Conservation (phyloP, 2,329 filamentous ascomycete genomes). For the Colletotrichum salicis region DNA sequence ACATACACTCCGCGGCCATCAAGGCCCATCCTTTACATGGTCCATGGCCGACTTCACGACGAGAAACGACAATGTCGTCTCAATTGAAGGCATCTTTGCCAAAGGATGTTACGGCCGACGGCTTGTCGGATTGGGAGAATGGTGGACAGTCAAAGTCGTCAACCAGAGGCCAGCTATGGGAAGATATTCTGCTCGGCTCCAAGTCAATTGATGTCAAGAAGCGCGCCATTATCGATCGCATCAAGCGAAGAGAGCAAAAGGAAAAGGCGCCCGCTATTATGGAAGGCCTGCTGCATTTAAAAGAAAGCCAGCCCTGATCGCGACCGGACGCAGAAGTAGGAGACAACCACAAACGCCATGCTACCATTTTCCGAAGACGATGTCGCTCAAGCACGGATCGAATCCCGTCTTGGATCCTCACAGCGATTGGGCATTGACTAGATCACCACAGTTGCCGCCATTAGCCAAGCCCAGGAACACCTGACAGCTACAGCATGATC, state of each 20-base stretch:
- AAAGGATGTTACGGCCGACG: slow-evolving; percentile 47
- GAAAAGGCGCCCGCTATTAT: slow-evolving; percentile 22
- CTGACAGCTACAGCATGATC: background rate
- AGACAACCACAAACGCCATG: background rate
- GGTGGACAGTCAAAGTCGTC: slow-evolving; percentile 40
- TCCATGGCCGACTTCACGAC: slow-evolving; percentile 51
- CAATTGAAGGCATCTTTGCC: slow-evolving; percentile 54
- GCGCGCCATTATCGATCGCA: slow-evolving; percentile 27
- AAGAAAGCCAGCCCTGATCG: background rate
- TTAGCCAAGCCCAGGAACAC: background rate
- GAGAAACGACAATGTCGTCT: slow-evolving; percentile 45
- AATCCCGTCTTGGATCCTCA: background rate
- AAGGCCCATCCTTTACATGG: slow-evolving; percentile 49
- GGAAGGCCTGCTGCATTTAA: slow-evolving; percentile 32
- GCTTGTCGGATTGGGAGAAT: slow-evolving; percentile 57
- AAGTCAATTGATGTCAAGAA: slow-evolving; percentile 27
- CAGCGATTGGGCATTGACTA: background rate
- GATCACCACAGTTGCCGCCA: background rate
- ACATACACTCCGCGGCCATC: slow-evolving; percentile 52
- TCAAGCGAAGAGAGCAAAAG: background rate
- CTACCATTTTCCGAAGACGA: background rate
- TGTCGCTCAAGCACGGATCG: background rate
- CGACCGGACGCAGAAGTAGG: background rate
- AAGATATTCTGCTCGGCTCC: slow-evolving; percentile 36
- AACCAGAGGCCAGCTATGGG: slow-evolving; percentile 38